phyloP scores from a whole-genome alignment of 2,329 filamentous ascomycete genomes.

The Fusarium ramigenum region DNA sequence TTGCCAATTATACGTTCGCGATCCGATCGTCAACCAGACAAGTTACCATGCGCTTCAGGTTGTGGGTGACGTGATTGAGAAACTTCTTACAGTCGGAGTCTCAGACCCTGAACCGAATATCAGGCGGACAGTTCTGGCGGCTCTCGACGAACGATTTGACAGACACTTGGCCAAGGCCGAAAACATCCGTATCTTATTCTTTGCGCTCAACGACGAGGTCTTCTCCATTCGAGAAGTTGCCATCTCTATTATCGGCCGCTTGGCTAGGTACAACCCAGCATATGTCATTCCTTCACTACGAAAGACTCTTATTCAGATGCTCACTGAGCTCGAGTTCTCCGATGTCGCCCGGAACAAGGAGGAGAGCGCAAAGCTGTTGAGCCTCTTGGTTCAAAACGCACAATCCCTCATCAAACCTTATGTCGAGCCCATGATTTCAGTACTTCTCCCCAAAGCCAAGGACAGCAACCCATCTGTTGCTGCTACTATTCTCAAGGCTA shows the following conservation, averaged over 20 bases:
- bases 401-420: slow-evolving; percentile 95
- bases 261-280: slow-evolving; percentile 91
- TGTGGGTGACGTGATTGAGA: slow-evolving; percentile 97
- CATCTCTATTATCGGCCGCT: slow-evolving; percentile 93
- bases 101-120: slow-evolving; percentile 92
- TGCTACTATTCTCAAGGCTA: slow-evolving; percentile 92
- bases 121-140: slow-evolving; percentile 84
- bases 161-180: slow-evolving; percentile 96
- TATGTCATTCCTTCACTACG: slow-evolving; percentile 96
- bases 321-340: slow-evolving; percentile 96
- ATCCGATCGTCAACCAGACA: slow-evolving; percentile 97
- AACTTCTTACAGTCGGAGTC: slow-evolving; percentile 91
- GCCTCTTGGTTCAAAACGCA: slow-evolving; percentile 90
- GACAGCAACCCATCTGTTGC: slow-evolving; percentile 89
- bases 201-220: slow-evolving; percentile 93
- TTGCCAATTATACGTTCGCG: slow-evolving; percentile 95
- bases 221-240: slow-evolving; percentile 94
- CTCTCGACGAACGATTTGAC: slow-evolving; percentile 93
- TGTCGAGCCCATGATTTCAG: slow-evolving; percentile 95
- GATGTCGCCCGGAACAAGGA: slow-evolving; percentile 95
- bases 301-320: slow-evolving; percentile 93
- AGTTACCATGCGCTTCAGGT: slow-evolving; percentile 97
- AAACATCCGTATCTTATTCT: slow-evolving; percentile 97
- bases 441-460: slow-evolving; percentile 89
- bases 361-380: slow-evolving; percentile 92